Conservation (phyloP, 345 rosid species). For the Salix udensis region DNA sequence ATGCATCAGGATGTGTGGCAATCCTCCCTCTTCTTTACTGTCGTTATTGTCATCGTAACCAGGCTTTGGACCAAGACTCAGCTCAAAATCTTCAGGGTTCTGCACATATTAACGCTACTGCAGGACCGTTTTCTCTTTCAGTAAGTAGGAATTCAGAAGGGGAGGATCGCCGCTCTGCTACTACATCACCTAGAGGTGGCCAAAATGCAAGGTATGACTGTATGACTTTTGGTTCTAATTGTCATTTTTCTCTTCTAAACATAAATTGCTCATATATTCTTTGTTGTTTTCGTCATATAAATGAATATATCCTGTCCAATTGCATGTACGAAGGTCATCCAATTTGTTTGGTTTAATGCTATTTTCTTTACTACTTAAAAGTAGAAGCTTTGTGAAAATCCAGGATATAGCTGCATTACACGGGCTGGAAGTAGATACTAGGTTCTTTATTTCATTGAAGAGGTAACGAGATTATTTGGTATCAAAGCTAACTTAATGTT, state of each 20-base stretch:
- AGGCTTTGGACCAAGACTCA: slow-evolving; percentile 59
- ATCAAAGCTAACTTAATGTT: background rate
- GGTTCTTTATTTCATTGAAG: background rate
- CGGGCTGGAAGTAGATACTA: background rate
- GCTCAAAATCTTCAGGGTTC: slow-evolving; percentile 58
- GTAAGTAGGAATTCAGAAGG: slow-evolving; percentile 64
- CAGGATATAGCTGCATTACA: background rate
- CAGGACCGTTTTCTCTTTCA: slow-evolving; percentile 71
- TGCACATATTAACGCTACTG: slow-evolving; percentile 61
- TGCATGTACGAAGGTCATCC: background rate
- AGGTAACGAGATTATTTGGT: background rate
- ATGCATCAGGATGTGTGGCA: slow-evolving; percentile 83
- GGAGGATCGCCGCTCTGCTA: slow-evolving; percentile 47
- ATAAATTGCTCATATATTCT: background rate
- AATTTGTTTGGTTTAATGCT: background rate
- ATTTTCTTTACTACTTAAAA: background rate
- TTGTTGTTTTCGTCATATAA: background rate
- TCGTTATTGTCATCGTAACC: slow-evolving; percentile 77
- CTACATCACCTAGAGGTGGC: slow-evolving; percentile 50
- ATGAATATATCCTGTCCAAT: background rate
- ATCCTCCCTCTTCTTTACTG: slow-evolving; percentile 86
- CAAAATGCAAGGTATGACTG: slow-evolving; percentile 71
- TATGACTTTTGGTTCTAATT: slow-evolving; percentile 10
- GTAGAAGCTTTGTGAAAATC: background rate
- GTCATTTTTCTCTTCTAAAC: background rate